Percentiles rank a stretch among this genome's conserved stretches.
phyloP scores from a whole-genome alignment of 23 red algal species.

The Agarophyton chilense region DNA sequence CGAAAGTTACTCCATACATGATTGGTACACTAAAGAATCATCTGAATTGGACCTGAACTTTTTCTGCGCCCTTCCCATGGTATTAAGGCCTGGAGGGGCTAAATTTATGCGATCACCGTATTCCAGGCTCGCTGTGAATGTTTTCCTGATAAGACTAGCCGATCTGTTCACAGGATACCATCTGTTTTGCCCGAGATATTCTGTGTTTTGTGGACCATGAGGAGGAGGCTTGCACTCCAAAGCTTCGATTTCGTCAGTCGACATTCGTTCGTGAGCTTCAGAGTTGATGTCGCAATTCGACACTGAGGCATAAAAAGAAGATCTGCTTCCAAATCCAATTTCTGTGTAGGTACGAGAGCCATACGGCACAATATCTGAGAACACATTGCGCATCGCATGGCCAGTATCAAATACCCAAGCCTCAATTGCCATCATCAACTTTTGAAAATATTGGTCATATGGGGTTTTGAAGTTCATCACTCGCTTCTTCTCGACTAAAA shows the following conservation, averaged over 20 bases:
- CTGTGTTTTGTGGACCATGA: not conserved
- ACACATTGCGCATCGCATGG: constrained; percentile 47
- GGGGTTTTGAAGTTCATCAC: constrained; percentile 26
- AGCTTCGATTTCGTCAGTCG: not conserved
- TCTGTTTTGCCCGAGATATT: constrained; percentile 1
- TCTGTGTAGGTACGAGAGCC: not conserved
- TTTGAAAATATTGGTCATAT: constrained; percentile 14
- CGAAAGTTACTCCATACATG: not conserved
- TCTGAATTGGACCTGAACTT: not conserved
- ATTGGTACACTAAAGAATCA: constrained; percentile 5
- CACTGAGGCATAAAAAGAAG: not conserved
- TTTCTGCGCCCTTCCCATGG: not conserved
- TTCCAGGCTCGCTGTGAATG: constrained; percentile 12
- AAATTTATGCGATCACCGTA: constrained; percentile 22
- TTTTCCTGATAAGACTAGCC: constrained; percentile 23
- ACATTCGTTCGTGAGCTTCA: not conserved
- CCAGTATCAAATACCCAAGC: constrained; percentile 49
- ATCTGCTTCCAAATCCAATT: constrained; percentile 2
- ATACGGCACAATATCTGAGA: constrained; percentile 17
- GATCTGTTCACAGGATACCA: constrained; percentile 22
- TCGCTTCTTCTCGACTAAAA: constrained; percentile 49
- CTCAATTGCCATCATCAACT: not conserved
- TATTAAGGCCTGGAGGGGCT: not conserved
- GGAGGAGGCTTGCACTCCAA: not conserved
- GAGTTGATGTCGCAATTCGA: not conserved